Base-by-base conservation (phyloP, 345 rosid species). In the Turritis glabra region DNA sequence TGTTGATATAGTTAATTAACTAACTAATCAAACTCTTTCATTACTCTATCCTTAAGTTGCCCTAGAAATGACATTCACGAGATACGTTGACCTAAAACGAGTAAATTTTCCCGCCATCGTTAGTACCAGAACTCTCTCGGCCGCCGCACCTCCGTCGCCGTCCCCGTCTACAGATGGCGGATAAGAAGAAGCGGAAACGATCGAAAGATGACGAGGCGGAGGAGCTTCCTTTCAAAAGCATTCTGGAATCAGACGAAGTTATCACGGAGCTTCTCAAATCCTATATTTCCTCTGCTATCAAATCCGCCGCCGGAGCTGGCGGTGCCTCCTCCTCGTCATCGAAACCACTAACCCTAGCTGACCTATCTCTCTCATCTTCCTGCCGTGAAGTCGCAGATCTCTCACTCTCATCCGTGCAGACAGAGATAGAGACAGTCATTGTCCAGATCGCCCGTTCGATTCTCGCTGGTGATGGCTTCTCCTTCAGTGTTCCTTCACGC, bases 351-450 rank as follows among this genome's bases (percentile, higher is more conserved):
- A 85, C 93, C 71, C 85, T 92, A 63, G 82, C 93, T 46, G 97
- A 95, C 82, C 97, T 95, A 29, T 64, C 87, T 57, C 93, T 95
- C 77, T 75, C 96, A 43, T 7, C 81, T 57, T 18, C 84, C 8
- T 95, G 97, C 79, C 93, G 97, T 43, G 97, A 95, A 75, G 99
- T 95, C 8, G 37, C 89, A 44, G 99, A 95, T 69, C 96, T 90
- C 44, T 84, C 97, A 35, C 93, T 90, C 58, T 79, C 87, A 82
- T 85, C 95, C 51, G 96, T 95, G 57, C 96, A 92, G 76, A 87
- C 91, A 43, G 63, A 58, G 10, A 95, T 95, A 76, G 99, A 95
- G 72, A 58, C 92, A 52, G 77, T 84, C 53, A 77, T 90, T 65
- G 88, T 95, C 55, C 86, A 88, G 30, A 56, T 90, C 80, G 81